Evolutionary conservation across 108 stramenopile genomes (phyloP), one percentile per base, ranked within the genome.

Genomic region (Chaetoceros muelleri): DNA sequence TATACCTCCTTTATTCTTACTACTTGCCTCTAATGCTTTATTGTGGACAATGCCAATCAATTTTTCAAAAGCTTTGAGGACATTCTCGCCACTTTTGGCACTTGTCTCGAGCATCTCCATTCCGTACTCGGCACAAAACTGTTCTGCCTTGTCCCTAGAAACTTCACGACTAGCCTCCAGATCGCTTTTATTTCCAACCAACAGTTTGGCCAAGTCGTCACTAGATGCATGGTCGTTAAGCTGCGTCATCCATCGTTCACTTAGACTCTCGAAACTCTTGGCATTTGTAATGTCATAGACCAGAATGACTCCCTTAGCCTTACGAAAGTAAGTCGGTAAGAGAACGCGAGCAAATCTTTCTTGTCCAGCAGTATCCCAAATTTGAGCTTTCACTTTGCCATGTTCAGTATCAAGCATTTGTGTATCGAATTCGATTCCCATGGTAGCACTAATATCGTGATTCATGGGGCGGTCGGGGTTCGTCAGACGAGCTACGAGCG

Each of bases 361-460:
- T 66, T 94, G 93, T 3, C 93, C 93, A 25, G 93, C 93, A 17
- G 93, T 94, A 60, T 94, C 93, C 93, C 93, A 94, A 48, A 94
- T 87, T 66, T 94, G 93, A 1, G 93, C 93, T 71, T 94, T 94
- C 58, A 94, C 93, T 54, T 87, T 87, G 13, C 93, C 93, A 29
- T 86, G 84, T 28, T 72, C 71, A 13, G 93, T 94, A 62, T 94
- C 86, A 3, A 94, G 74, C 85, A 94, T 84, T 71, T 93, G 92
- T 20, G 93, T 94, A 71, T 94, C 93, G 66, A 94, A 94, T 61
- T 94, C 93, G 62, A 94, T 94, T 8, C 93, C 93, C 93, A 94
- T 94, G 28, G 93, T 94, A 53, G 93, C 93, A 8, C 82, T 81
- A 60, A 94, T 87, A 61, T 88, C 84, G 70, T 90, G 87, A 57